These are phyloP conservation scores for Fusarium sp. DNA, from an alignment of 2,329 filamentous ascomycete species.

Conservation along the genomic window DNA sequence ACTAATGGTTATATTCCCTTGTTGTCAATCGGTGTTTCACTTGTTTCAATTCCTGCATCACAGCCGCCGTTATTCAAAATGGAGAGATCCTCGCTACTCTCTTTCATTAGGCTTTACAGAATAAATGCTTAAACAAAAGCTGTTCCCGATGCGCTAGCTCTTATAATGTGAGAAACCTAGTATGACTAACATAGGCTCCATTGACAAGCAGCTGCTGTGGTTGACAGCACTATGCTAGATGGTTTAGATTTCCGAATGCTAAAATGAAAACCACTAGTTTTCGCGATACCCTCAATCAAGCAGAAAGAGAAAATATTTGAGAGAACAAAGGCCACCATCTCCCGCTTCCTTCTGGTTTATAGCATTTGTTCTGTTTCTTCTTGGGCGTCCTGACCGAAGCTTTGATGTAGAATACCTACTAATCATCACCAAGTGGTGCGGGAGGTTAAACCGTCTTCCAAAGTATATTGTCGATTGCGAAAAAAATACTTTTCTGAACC, in stretches of 20 bases:
- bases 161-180: neutral
- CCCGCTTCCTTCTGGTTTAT: neutral
- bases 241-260: neutral
- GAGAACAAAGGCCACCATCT: neutral
- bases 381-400: neutral
- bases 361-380: neutral
- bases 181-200: no score
- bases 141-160: no score
- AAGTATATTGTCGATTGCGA: neutral
- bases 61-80: neutral
- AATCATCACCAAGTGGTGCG: neutral
- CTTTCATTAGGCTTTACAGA: no score
- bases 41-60: neutral
- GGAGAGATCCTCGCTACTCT: neutral
- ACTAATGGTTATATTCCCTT: neutral
- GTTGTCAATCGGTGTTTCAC: neutral
- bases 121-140: neutral
- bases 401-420: no score
- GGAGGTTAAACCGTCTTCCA: neutral
- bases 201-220: neutral
- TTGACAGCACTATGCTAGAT: neutral
- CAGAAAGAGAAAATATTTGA: neutral
- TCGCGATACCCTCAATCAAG: neutral
- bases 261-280: neutral
- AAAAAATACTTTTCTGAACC: neutral